phyloP scores from a whole-genome alignment of 352 stramenopile genomes.

The Globisporangium uncinulatum region DNA sequence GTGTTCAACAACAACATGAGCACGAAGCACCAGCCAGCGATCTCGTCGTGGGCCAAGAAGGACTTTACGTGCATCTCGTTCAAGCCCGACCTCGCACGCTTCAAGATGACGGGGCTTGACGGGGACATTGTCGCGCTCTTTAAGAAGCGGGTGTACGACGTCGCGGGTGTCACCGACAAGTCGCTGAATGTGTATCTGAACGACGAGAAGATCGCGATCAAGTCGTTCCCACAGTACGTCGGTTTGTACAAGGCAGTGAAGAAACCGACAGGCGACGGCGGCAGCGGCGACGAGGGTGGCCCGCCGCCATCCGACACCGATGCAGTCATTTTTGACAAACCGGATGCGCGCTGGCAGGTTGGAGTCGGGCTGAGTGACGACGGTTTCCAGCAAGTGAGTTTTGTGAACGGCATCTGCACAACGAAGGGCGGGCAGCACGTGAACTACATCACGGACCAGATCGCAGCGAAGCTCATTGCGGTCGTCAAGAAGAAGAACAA shows the following conservation, averaged over 20 bases:
- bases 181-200: slow-evolving; percentile 93
- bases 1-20: slow-evolving; percentile 94
- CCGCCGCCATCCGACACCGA: slow-evolving; percentile 19
- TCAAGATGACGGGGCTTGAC: slow-evolving; percentile 91
- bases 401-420: slow-evolving; percentile 98
- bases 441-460: slow-evolving; percentile 89
- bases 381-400: slow-evolving; percentile 95
- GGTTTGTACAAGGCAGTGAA: slow-evolving; percentile 78
- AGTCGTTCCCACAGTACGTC: slow-evolving; percentile 94
- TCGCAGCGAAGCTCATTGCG: slow-evolving; percentile 84
- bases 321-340: slow-evolving; percentile 88
- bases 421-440: slow-evolving; percentile 96
- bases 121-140: slow-evolving; percentile 94
- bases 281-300: slow-evolving; percentile 9
- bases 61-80: slow-evolving; percentile 97
- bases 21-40: slow-evolving; percentile 80
- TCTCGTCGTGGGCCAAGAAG: slow-evolving; percentile 76
- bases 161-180: slow-evolving; percentile 93
- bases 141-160: slow-evolving; percentile 96
- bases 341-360: slow-evolving; percentile 94
- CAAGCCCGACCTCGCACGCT: slow-evolving; percentile 91
- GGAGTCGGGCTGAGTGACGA: slow-evolving; percentile 90
- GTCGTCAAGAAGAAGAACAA: slow-evolving; percentile 95
- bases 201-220: slow-evolving; percentile 88
- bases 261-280: slow-evolving; percentile 8